phyloP scores from a whole-genome alignment of 345 rosid species.

The Gossypium longicalyx region DNA sequence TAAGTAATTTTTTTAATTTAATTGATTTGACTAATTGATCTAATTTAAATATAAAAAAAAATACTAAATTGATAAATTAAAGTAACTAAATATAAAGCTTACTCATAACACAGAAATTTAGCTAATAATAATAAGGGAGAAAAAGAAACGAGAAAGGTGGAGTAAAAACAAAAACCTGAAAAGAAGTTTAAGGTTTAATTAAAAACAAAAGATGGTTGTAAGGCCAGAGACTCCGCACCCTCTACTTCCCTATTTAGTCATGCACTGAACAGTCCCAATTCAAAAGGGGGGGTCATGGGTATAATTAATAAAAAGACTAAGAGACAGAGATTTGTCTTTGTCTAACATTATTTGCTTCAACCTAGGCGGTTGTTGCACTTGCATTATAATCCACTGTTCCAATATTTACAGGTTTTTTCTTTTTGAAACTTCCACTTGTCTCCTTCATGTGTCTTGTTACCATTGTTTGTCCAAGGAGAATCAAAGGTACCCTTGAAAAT shows the following conservation, averaged over 20 bases:
- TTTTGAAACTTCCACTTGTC: neutral
- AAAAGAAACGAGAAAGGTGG: too few relatives aligned
- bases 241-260: constrained; percentile 3
- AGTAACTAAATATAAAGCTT: too few relatives aligned
- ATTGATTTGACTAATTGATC: too few relatives aligned
- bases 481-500: neutral
- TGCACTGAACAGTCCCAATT: neutral
- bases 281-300: neutral
- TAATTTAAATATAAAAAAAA: too few relatives aligned
- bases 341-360: neutral
- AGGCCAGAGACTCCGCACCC: too few relatives aligned
- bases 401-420: neutral
- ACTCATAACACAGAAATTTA: too few relatives aligned
- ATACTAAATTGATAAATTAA: too few relatives aligned
- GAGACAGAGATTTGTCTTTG: neutral
- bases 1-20: too few relatives aligned
- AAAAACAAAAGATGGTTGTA: neutral
- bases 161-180: too few relatives aligned
- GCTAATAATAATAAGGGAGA: too few relatives aligned
- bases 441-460: neutral
- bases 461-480: neutral
- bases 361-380: neutral
- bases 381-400: neutral
- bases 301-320: neutral
- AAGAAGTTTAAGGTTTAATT: neutral